Evolutionary conservation across 1,284 basidiomycete genomes (phyloP), one percentile per base, ranked within the genome.

Genomic region (Trichosporon sp.): DNA sequence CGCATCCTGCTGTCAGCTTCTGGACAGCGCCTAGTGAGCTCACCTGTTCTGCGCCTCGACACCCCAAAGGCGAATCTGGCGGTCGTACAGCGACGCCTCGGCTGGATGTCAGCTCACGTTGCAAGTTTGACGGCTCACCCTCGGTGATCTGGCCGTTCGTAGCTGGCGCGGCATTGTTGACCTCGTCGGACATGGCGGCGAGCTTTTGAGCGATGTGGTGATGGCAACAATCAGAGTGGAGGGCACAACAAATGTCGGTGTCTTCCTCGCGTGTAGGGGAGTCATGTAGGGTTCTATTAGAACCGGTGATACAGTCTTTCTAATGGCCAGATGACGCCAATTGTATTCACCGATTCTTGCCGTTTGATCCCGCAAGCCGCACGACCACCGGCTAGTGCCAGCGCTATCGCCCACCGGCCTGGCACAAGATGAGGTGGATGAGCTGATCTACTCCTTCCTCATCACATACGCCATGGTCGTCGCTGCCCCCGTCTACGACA

Each of bases 1-100:
- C 95, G 90, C 93, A 98, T 96, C 79, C 95, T 96, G 76, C 38
- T 54, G 61, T 64, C 70, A 68, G 64, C 35, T 21, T 19, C 10
- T 5, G 26, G 2, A 46, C 19, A 16, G 21, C 11, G 56, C 48
- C 16, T 12, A 2, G 26, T 26, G 26, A 26, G 82, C 86, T 77
- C 74, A 94, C 94, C 91, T 88, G 84, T 96, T 94, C 83, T 99
- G 96, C 35, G 97, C 96, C 83, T 98, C 96, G 37, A 98, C 88
- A 61, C 97, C 96, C 96, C 96, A 99, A 73, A 98, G 86, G 35
- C 97, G 90, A 86, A 99, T 98, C 85, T 98, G 96, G 51, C 96
- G 91, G 84, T 98, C 96, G 83, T 99, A 98, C 37, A 98, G 85
- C 4, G 91, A 91, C 16, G 91, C 92, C 81, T 94, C 92, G 83